These are phyloP conservation scores for Ceratocystis destructans DNA, from an alignment of 2,329 filamentous ascomycete genomes.

Conservation along the genomic window DNA sequence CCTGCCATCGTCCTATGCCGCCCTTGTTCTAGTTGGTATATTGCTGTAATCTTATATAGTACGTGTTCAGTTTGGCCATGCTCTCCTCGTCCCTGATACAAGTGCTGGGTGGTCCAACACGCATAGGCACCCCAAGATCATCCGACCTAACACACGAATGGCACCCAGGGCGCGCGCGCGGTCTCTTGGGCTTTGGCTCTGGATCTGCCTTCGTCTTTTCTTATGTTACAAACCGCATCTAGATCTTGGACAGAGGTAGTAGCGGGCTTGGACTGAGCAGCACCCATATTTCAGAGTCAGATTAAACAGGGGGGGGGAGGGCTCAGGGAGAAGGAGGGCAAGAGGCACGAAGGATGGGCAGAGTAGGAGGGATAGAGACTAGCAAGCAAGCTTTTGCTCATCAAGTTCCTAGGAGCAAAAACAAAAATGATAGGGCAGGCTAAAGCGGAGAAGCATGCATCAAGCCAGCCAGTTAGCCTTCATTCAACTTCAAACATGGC, in stretches of 20 bases:
- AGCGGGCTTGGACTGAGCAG: background rate
- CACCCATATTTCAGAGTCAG: background rate
- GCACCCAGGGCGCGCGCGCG: background rate
- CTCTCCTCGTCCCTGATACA: too few relatives aligned
- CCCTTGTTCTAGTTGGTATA: background rate
- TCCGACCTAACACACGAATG: background rate
- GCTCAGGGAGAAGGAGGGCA: background rate
- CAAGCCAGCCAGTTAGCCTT: background rate
- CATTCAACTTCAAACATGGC: background rate
- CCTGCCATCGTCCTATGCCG: background rate
- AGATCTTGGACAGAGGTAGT: background rate
- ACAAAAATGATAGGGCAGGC: slow-evolving; percentile 3
- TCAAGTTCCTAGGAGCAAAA: background rate
- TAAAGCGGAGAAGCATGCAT: background rate
- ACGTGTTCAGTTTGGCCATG: too few relatives aligned
- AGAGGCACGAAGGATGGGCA: background rate
- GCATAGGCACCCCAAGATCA: background rate
- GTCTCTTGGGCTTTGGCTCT: background rate
- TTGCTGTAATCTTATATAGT: too few relatives aligned
- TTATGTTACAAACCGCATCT: background rate
- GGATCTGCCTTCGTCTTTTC: background rate
- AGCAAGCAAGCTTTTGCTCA: background rate
- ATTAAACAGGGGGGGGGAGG: background rate
- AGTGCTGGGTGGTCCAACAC: too few relatives aligned
- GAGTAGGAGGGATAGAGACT: background rate